phyloP scores from a whole-genome alignment of 345 rosid species.

The Lenwebbia sp. region DNA sequence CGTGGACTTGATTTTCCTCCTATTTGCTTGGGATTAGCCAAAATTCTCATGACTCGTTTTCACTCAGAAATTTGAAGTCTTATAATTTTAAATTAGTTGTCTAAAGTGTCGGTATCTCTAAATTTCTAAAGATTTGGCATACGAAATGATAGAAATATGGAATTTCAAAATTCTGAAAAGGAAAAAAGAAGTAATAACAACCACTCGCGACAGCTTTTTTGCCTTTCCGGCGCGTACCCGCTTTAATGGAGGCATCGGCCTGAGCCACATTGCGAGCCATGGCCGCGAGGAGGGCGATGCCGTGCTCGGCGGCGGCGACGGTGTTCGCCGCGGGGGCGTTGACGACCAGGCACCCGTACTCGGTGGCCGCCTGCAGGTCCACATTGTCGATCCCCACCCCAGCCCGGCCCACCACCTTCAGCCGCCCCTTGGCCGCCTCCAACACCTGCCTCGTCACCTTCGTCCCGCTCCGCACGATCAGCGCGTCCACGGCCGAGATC shows the following conservation, averaged over 20 bases:
- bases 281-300: constrained; percentile 63
- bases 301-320: constrained; percentile 79
- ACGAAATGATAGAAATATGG: background rate
- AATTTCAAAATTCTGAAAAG: background rate
- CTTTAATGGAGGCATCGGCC: constrained; percentile 81
- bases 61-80: too few species aligned
- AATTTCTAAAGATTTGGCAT: background rate
- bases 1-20: background rate
- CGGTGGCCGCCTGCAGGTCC: constrained; percentile 85
- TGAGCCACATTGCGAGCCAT: constrained; percentile 77
- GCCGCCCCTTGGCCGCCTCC: constrained; percentile 56
- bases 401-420: constrained; percentile 82
- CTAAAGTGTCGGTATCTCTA: background rate
- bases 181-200: background rate
- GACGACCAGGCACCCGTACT: constrained; percentile 68
- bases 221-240: constrained; percentile 24
- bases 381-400: constrained; percentile 86
- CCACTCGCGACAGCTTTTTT: background rate
- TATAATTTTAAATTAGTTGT: background rate
- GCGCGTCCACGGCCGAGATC: constrained; percentile 46
- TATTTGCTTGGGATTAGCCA: background rate
- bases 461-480: constrained; percentile 88
- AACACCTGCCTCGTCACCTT: constrained; percentile 72
- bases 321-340: constrained; percentile 87
- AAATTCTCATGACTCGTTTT: background rate